Conservation (phyloP, 768 basidiomycete genomes). For the Kwoniella sp. region DNA sequence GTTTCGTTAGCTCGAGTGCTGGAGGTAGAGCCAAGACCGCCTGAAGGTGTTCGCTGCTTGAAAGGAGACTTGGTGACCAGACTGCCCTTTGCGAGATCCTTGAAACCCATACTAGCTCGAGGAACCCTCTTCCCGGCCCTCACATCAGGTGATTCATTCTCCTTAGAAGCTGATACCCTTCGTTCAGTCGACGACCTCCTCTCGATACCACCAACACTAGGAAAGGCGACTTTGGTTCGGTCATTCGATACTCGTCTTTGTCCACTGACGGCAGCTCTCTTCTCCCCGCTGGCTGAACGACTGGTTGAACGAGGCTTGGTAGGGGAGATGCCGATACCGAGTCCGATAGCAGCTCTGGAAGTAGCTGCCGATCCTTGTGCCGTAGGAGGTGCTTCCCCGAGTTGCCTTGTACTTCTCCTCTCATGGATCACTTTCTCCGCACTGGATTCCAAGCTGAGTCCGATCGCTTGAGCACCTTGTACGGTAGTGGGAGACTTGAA, state of each 20-base stretch:
- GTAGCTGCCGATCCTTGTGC: conserved; percentile 39
- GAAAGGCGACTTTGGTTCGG: conserved; percentile 28
- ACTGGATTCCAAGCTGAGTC: conserved; percentile 24
- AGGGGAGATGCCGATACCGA: conserved; percentile 42
- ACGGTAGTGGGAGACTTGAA: conserved; percentile 51
- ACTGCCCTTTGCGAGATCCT: conserved; percentile 45
- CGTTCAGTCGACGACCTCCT: conserved; percentile 27
- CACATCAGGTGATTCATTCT: conserved; percentile 43
- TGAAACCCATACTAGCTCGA: conserved; percentile 42
- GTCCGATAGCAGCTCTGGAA: conserved; percentile 43
- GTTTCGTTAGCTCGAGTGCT: conserved; percentile 26
- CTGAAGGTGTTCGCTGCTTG: conserved; percentile 34
- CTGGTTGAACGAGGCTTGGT: conserved; percentile 26
- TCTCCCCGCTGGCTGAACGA: conserved; percentile 26
- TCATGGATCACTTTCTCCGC: conserved; percentile 42
- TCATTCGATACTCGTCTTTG: conserved; percentile 46
- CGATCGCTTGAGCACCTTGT: conserved; percentile 42
- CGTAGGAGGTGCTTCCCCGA: conserved; percentile 33
- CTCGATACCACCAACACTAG: conserved; percentile 14
- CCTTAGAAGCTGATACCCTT: conserved; percentile 35
- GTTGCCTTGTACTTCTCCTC: conserved; percentile 15
- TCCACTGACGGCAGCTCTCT: conserved; percentile 30
- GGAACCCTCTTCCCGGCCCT: conserved; percentile 35
- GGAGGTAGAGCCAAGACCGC: conserved; percentile 19
- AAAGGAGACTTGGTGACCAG: conserved; percentile 51